These are phyloP conservation scores for Phytophthora sojae DNA, from an alignment of 352 stramenopile species.

Conservation along the genomic window DNA sequence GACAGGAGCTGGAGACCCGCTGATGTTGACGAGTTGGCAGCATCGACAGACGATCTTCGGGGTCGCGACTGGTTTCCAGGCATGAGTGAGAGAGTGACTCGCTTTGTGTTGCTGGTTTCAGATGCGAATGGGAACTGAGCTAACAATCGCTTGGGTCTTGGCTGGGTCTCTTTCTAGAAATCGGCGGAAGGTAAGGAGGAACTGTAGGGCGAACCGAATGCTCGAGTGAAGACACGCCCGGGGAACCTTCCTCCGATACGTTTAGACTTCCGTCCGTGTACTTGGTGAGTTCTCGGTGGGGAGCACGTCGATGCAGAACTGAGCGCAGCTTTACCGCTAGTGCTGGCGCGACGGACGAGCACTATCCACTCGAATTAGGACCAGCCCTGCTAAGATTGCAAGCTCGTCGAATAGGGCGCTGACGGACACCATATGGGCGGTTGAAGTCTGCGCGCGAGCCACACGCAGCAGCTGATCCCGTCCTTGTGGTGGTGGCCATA, in stretches of 20 bases:
- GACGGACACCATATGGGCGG: too few relatives aligned
- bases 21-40: too few relatives aligned
- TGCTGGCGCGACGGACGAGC: background rate
- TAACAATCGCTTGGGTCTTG: too few relatives aligned
- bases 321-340: background rate
- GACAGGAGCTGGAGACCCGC: slow-evolving; percentile 46
- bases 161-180: slow-evolving; percentile 12
- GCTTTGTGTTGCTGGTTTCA: background rate
- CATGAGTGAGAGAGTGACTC: slow-evolving; percentile 20
- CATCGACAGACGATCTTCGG: background rate
- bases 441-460: too few relatives aligned
- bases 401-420: background rate
- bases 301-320: slow-evolving; percentile 13
- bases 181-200: slow-evolving; percentile 19
- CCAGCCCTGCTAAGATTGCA: slow-evolving; percentile 25
- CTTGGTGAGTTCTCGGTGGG: too few relatives aligned
- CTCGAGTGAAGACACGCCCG: slow-evolving; percentile 10
- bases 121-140: slow-evolving; percentile 13
- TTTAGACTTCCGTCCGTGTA: slow-evolving; percentile 19
- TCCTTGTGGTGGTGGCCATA: too few relatives aligned
- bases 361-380: background rate
- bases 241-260: slow-evolving; percentile 11
- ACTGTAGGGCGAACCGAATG: slow-evolving; percentile 17
- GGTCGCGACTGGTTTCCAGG: slow-evolving; percentile 13
- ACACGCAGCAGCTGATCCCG: too few relatives aligned